Base-by-base conservation (phyloP, 257 asterid species). In the Capsicum baccatum region DNA sequence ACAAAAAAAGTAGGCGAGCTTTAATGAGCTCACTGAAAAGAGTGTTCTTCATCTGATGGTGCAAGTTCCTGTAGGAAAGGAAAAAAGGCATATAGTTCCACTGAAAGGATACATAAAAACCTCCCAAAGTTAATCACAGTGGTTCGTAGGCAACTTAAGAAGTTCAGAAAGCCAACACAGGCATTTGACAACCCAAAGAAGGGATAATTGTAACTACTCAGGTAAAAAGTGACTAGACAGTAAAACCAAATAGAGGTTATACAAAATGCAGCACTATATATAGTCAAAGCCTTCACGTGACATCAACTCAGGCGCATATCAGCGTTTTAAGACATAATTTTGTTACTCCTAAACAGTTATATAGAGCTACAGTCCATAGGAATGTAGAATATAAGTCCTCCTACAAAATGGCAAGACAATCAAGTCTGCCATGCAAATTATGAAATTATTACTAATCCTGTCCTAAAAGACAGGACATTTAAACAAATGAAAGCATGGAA, bases 371-470 rank as follows among this genome's bases (percentile, higher is more conserved):
- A 91, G 86, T 83, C 86, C 74, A 76, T 64, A 78, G 87, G 86
- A 90, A 79, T 86, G 91, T 85, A 79, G 86, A 85, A 91, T 85
- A 92, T 87, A 86, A 87, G 90, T 88, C 87, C 88, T 89, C 95
- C 97, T 89, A 91, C 94, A 94, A 81, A 91, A 42, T 82, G 90
- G 93, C 90, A 82, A 86, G 92, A 88, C 92, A 85, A 79, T 84
- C 64, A 83, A 67, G 90, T 88, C 92, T 83, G 94, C 92, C 92
- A 88, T 86, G 47, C 82, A 83, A 82, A 83, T 62, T 62, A 86
- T 84, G 76, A 81, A 90, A 93, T 89, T 87, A 88, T 76, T 84
- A 88, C 90, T 89, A 85, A 86, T 88, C 71, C 83, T 70, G 88
- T 89, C 83, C 88, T 79, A 85, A 79, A 80, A 83, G 86, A 84